A percentile compares a stretch with the other conserved stretches of the same genome.
Conservation (phyloP, 345 rosid genomes). For the Garcia nutans region DNA sequence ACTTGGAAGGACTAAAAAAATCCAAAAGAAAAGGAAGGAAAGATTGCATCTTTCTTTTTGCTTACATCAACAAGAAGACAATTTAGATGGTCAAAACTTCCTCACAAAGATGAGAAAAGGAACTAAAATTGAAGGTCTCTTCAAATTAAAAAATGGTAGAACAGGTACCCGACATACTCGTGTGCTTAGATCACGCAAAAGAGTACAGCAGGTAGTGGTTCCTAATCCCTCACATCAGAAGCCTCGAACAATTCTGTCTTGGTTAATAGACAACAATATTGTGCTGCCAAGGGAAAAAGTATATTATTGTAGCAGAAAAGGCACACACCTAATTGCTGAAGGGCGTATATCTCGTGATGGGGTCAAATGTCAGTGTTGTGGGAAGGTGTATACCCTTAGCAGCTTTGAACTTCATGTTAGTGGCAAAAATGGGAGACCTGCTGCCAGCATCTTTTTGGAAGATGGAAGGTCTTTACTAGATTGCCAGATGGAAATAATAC, state of each 20-base stretch:
- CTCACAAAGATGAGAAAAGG: conserved; percentile 9
- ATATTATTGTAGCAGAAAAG: conserved; percentile 33
- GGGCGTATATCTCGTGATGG: conserved; percentile 69
- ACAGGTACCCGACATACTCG: conserved; percentile 9
- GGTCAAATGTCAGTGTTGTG: conserved; percentile 70
- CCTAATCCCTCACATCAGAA: conserved; percentile 37
- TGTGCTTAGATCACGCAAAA: conserved; percentile 50
- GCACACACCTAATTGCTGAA: conserved; percentile 28
- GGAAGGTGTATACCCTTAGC: conserved; percentile 40
- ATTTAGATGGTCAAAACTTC: conserved; percentile 18
- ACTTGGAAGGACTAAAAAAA: conserved; percentile 22
- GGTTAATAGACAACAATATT: conserved; percentile 67
- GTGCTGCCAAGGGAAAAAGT: conserved; percentile 63
- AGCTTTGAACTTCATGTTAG: conserved; percentile 59
- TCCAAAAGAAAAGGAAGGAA: conserved; percentile 30
- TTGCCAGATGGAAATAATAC: conserved; percentile 43
- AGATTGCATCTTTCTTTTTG: background rate
- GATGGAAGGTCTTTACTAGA: conserved; percentile 82
- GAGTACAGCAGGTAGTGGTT: conserved; percentile 40
- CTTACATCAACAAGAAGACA: conserved; percentile 14
- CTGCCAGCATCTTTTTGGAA: conserved; percentile 56
- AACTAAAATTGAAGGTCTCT: conserved; percentile 8
- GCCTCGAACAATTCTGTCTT: conserved; percentile 59
- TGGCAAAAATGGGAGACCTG: conserved; percentile 39
- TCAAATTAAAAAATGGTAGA: conserved; percentile 7